Conservation (phyloP, 257 asterid species). For the Petunia secreta region DNA sequence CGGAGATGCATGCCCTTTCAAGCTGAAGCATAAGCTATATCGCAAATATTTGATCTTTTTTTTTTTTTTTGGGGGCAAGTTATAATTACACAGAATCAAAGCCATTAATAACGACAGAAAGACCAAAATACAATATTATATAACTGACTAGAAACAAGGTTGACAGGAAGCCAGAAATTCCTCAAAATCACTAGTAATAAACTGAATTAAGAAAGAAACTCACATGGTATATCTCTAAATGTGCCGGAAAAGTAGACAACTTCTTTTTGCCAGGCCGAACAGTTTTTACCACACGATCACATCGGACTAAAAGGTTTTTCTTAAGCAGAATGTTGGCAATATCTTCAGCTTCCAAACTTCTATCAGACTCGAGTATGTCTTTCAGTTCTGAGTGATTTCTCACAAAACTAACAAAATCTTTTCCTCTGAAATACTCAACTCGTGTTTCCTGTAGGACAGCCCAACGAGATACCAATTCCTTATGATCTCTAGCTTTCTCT, state of each 20-base stretch:
- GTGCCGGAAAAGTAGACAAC: conserved; percentile 98
- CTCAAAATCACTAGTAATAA: not conserved
- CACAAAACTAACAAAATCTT: conserved; percentile 81
- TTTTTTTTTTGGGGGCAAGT: not conserved
- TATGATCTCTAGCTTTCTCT: conserved; percentile 95
- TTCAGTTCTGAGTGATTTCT: conserved; percentile 78
- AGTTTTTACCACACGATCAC: conserved; percentile 94
- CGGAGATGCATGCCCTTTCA: not conserved
- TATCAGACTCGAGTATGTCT: conserved; percentile 77
- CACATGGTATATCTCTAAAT: conserved; percentile 83
- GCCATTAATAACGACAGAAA: not conserved
- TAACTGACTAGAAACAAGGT: conserved; percentile 21
- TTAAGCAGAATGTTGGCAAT: conserved; percentile 73
- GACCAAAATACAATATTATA: not conserved
- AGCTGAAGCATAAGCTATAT: not conserved
- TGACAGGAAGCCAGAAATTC: not conserved
- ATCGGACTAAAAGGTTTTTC: conserved; percentile 85
- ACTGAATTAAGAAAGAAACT: conserved; percentile 38
- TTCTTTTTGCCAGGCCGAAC: conserved; percentile 96
- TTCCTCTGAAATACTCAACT: conserved; percentile 95
- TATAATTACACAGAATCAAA: not conserved
- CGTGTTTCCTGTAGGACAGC: conserved; percentile 98
- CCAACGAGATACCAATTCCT: conserved; percentile 97
- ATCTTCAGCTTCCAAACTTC: conserved; percentile 74
- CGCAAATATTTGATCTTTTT: not conserved